Conservation (phyloP, 192 early-diverging fungal species). For the Umbelopsis sp. region DNA sequence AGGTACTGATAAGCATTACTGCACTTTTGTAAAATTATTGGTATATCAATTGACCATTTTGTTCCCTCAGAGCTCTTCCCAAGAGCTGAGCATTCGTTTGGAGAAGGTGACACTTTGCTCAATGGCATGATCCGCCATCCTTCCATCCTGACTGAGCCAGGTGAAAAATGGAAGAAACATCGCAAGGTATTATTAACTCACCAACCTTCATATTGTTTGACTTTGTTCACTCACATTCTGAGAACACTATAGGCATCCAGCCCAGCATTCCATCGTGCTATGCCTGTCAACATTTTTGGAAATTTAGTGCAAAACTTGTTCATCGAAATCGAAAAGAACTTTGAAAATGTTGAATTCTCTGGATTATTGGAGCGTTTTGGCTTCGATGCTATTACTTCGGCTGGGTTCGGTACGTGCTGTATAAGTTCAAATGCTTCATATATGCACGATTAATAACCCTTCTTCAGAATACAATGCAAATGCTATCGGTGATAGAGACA, state of each 20-base stretch:
- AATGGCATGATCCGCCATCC: not conserved
- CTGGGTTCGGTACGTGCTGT: constrained; percentile 29
- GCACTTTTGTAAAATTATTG: not conserved
- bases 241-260: not conserved
- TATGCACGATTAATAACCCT: not conserved
- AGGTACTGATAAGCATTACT: not conserved
- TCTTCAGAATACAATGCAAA: constrained; percentile 18
- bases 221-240: not conserved
- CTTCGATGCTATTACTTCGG: constrained; percentile 30
- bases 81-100: constrained; percentile 1
- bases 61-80: not conserved
- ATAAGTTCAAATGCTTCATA: not conserved
- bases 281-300: constrained; percentile 23
- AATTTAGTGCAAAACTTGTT: constrained; percentile 17
- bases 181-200: not conserved
- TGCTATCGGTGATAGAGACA: constrained; percentile 20
- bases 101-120: constrained; percentile 4
- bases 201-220: no score
- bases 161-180: constrained; percentile 4
- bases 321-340: not conserved
- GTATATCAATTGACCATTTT: not conserved
- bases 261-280: constrained; percentile 20
- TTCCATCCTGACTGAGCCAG: not conserved
- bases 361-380: constrained; percentile 14
- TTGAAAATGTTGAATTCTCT: not conserved